Conservation (phyloP, 2,329 filamentous ascomycete genomes). For the Colletotrichum neosansevieriae region DNA sequence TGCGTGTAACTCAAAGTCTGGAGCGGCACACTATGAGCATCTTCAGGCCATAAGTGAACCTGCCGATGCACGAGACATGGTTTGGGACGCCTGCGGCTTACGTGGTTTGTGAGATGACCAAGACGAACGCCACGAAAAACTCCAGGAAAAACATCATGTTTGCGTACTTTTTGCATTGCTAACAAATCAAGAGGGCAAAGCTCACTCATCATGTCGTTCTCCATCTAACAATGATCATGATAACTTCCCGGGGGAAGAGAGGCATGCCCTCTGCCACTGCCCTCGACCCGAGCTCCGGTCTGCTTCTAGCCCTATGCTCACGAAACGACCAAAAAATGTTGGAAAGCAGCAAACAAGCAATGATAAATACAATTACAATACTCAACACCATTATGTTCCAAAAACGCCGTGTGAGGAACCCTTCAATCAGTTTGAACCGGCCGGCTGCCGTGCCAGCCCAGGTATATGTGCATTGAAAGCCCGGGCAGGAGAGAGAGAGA, state of each 20-base stretch:
- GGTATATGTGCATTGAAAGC: constrained; percentile 38
- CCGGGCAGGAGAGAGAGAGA: constrained; percentile 27
- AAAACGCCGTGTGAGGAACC: constrained; percentile 32
- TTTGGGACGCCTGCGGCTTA: too few relatives aligned
- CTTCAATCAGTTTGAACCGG: constrained; percentile 27
- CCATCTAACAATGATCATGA: constrained; percentile 5
- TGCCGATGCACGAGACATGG: too few relatives aligned
- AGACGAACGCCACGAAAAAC: not conserved
- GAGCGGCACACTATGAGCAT: too few relatives aligned
- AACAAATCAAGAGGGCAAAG: constrained; percentile 27
- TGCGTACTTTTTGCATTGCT: constrained; percentile 37
- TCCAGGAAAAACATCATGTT: not conserved
- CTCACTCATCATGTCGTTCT: constrained; percentile 17
- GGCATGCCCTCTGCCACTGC: constrained; percentile 34
- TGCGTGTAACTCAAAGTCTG: too few relatives aligned
- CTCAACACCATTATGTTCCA: constrained; percentile 26
- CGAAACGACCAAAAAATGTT: constrained; percentile 23
- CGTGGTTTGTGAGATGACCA: too few relatives aligned
- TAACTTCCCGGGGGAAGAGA: constrained; percentile 10
- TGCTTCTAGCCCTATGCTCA: constrained; percentile 5
- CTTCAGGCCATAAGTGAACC: too few relatives aligned
- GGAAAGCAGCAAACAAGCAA: constrained; percentile 22
- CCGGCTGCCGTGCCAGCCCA: constrained; percentile 31
- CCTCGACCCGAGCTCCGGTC: not conserved
- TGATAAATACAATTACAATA: constrained; percentile 39